Evolutionary conservation across 73 alveolate genomes (phyloP), one percentile per base, ranked within the genome.

Genomic region (Tetrahymena elliotti): DNA sequence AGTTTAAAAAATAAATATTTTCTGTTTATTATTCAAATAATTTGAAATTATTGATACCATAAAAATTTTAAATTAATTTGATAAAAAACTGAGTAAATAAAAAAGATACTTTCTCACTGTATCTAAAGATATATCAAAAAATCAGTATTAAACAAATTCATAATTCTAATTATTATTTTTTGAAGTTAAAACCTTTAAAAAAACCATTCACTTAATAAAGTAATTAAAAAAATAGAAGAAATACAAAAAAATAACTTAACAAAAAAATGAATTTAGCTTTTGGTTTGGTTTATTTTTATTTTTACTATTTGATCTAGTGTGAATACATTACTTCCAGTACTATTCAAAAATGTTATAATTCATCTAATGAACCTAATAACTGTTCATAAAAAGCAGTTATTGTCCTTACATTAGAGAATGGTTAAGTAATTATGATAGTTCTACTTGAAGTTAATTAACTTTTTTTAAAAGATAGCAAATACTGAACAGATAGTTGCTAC

Each of bases 341-440:
- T 9, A n/a, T 93, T 6, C 82, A 93, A 68, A 68, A 93, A 27
- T 93, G 96, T 52, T 68, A 68, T 37, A 82, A 93, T 18, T 82
- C 83, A 6, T 35, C 84, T 0, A 93, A 36, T 31, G 68, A 54
- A 2, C 40, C 94, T 18, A 39, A 35, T 11, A 93, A 52, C 82
- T 97, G 98, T 38, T 34, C 95, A 33, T 39, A 96, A 33, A 97
- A 95, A 93, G 84, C 94, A 53, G 83, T 94, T 27, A 82, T 97
- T 33, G 94, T 96, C 33, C 92, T 97, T 41, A 92, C 98, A 20
- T 68, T 97, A 52, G 97, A 97, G 93, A 97, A 97, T 94, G 98
- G 95, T 1, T 97, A 97, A 96, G 93, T 93, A 27, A 16, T 68
- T 3, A 0, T 24, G 1, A 24, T 4, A 68, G 88, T 68, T 68